Evolutionary conservation across 2,329 filamentous ascomycete genomes (phyloP).

Genomic region (Curvularia lunata): DNA sequence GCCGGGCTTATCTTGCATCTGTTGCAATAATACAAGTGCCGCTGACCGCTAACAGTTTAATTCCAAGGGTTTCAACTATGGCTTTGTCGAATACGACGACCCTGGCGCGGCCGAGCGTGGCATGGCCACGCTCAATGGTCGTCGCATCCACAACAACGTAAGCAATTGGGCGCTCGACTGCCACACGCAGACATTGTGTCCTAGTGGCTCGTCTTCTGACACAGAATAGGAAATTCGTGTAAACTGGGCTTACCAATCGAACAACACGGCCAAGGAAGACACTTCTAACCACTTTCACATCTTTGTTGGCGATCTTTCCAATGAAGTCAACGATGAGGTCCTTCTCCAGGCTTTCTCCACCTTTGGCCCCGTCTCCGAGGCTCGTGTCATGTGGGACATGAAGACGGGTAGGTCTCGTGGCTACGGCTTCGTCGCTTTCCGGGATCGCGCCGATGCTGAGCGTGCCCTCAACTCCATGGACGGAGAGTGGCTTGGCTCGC

Average conservation of each 20-base stretch:
- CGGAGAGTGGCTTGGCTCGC: conserved; percentile 97
- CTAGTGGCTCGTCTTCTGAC: conserved; percentile 33
- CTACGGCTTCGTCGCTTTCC: conserved; percentile 97
- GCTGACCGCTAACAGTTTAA: conserved; percentile 29
- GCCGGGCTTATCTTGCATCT: conserved; percentile 20
- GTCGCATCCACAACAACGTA: conserved; percentile 94
- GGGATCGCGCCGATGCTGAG: conserved; percentile 90
- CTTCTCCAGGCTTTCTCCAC: conserved; percentile 92
- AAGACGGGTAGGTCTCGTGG: conserved; percentile 97
- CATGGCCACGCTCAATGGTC: conserved; percentile 95
- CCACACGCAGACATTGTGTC: not conserved
- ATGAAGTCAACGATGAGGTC: conserved; percentile 98
- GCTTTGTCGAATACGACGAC: conserved; percentile 98
- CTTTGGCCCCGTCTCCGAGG: conserved; percentile 94
- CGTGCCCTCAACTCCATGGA: conserved; percentile 98
- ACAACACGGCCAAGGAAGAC: conserved; percentile 91
- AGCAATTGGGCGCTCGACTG: conserved; percentile 43
- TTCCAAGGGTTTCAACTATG: conserved; percentile 94
- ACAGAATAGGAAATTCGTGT: conserved; percentile 85
- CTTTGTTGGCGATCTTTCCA: conserved; percentile 96
- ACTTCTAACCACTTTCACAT: conserved; percentile 99
- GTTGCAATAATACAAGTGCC: conserved; percentile 13
- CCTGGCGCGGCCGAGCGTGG: conserved; percentile 94
- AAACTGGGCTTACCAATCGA: conserved; percentile 99
- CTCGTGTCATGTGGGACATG: conserved; percentile 99